Evolutionary conservation across 768 basidiomycete species (phyloP).

Genomic region (Cystofilobasidium macerans): DNA sequence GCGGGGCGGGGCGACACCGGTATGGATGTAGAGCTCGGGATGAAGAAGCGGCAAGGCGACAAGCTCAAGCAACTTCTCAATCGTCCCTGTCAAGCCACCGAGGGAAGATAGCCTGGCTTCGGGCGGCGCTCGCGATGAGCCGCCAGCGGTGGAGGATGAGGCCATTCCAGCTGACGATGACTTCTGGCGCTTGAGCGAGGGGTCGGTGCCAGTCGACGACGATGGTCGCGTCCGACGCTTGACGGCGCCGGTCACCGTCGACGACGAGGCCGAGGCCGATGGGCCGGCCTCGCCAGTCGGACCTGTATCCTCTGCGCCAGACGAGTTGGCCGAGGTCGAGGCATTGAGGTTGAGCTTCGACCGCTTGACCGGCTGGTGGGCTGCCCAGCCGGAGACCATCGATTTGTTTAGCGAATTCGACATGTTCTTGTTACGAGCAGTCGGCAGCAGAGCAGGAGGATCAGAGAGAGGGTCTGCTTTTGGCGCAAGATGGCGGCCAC

Average conservation of each 20-base stretch:
- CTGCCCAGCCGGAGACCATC: conserved; percentile 4
- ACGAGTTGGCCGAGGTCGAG: conserved; percentile 1
- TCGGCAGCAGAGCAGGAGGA: background rate
- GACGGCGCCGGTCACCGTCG: background rate
- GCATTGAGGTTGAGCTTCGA: conserved; percentile 26
- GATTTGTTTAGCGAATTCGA: conserved; percentile 12
- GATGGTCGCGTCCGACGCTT: conserved; percentile 3
- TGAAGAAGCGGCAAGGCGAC: conserved; percentile 90
- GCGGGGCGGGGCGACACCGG: conserved; percentile 80
- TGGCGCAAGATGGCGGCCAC: background rate
- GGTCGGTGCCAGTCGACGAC: background rate
- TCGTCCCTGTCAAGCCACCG: conserved; percentile 71
- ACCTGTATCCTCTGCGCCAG: background rate
- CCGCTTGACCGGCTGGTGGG: conserved; percentile 12
- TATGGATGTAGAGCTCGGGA: conserved; percentile 88
- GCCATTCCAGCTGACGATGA: background rate
- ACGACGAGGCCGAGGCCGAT: background rate
- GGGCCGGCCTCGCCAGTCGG: background rate
- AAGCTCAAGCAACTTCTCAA: conserved; percentile 91
- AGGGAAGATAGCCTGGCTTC: conserved; percentile 66
- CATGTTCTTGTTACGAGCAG: background rate
- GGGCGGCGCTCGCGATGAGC: conserved; percentile 47
- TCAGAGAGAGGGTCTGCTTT: background rate
- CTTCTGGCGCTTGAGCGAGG: background rate
- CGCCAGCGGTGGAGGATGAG: background rate